Conservation (phyloP, 306 rosid species). For the Elaeagnus macrophylla region DNA sequence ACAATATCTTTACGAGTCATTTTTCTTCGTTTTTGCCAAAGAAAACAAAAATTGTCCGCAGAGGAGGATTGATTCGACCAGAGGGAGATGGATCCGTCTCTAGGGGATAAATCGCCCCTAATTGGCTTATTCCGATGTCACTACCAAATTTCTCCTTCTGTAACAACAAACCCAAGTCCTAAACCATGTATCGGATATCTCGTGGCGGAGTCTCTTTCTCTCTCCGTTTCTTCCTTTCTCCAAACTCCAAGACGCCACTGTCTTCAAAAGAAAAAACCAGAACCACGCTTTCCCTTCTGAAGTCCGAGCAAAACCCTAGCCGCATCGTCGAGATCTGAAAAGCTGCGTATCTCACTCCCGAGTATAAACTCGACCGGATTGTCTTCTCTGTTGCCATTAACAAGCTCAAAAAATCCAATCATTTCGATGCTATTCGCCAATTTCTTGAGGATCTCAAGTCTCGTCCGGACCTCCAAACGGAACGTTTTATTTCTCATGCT, state of each 20-base stretch:
- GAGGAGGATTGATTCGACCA: too few relatives aligned
- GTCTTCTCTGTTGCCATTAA: conserved; percentile 54
- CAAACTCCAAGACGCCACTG: conserved; percentile 33
- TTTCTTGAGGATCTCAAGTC: conserved; percentile 44
- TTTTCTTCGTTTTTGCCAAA: too few relatives aligned
- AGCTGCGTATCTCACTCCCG: conserved; percentile 64
- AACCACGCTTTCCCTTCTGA: conserved; percentile 50
- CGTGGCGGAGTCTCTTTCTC: conserved; percentile 31
- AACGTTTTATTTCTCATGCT: conserved; percentile 51
- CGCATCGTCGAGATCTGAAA: conserved; percentile 62
- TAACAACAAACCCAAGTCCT: too few relatives aligned
- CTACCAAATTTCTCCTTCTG: too few relatives aligned
- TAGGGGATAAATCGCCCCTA: too few relatives aligned
- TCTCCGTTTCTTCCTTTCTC: conserved; percentile 38
- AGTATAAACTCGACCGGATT: conserved; percentile 55
- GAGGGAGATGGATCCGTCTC: too few relatives aligned
- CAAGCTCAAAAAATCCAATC: conserved; percentile 45
- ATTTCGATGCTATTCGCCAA: conserved; percentile 46
- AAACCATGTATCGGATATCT: too few relatives aligned
- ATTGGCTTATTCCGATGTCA: too few relatives aligned
- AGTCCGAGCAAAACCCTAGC: conserved; percentile 55
- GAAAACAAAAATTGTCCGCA: too few relatives aligned
- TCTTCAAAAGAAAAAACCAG: conserved; percentile 40
- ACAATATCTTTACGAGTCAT: too few relatives aligned
- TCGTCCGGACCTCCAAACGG: conserved; percentile 55